phyloP scores from a whole-genome alignment of 331 rosid species.

The Malus hybrid region DNA sequence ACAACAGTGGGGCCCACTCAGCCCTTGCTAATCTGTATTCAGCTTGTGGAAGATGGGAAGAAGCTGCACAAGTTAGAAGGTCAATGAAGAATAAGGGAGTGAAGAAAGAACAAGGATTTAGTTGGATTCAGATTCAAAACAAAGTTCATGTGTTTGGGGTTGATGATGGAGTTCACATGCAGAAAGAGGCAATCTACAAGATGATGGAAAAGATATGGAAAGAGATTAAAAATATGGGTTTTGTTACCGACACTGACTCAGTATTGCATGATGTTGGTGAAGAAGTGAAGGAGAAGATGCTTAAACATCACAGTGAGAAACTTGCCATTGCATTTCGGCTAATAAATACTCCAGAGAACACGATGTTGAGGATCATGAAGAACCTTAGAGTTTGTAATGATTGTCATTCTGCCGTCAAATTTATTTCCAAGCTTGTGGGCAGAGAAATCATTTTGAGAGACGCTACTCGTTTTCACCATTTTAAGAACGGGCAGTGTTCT shows the following conservation, averaged over 20 bases:
- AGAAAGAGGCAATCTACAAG: constrained; percentile 56
- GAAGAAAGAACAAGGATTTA: constrained; percentile 70
- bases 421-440: constrained; percentile 68
- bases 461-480: constrained; percentile 74
- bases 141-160: constrained; percentile 74
- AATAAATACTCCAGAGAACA: constrained; percentile 54
- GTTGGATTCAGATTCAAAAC: constrained; percentile 74
- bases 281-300: constrained; percentile 46
- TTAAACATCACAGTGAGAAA: constrained; percentile 76
- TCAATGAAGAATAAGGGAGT: constrained; percentile 76
- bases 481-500: constrained; percentile 67
- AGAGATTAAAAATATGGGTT: constrained; percentile 76
- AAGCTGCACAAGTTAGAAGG: constrained; percentile 72
- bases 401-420: constrained; percentile 74
- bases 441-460: constrained; percentile 77
- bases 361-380: constrained; percentile 66
- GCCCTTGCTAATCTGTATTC: constrained; percentile 76
- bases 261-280: constrained; percentile 48
- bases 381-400: constrained; percentile 87
- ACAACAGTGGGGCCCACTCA: constrained; percentile 76
- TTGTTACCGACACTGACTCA: constrained; percentile 52
- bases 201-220: constrained; percentile 62
- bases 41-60: constrained; percentile 75
- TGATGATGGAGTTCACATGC: constrained; percentile 65
- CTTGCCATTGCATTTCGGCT: constrained; percentile 76